phyloP scores from a whole-genome alignment of 208 protist species.

The Wallacemonas sp. region DNA sequence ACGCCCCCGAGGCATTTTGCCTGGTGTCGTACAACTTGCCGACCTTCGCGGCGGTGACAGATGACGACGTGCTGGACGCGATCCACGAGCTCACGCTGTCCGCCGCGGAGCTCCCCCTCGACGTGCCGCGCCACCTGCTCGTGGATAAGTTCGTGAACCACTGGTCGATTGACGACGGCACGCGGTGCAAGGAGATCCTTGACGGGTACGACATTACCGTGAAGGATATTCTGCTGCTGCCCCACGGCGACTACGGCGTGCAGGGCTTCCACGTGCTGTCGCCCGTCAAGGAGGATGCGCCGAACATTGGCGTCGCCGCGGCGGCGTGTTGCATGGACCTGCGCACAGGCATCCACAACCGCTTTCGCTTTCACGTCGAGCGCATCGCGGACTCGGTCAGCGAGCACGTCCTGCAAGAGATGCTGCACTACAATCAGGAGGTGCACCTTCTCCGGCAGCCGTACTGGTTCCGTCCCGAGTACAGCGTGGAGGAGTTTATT shows the following conservation, averaged over 20 bases:
- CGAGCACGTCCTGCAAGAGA: constrained; percentile 82
- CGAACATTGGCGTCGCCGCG: constrained; percentile 82
- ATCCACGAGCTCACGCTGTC: constrained; percentile 89
- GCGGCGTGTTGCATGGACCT: constrained; percentile 88
- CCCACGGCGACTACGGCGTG: constrained; percentile 82
- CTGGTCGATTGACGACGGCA: constrained; percentile 76
- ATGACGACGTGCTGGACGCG: constrained; percentile 80
- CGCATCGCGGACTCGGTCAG: constrained; percentile 85
- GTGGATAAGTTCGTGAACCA: constrained; percentile 63
- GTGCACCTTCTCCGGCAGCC: constrained; percentile 86
- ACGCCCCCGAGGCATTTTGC: constrained; percentile 86
- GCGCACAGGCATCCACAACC: constrained; percentile 89
- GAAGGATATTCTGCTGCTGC: constrained; percentile 68
- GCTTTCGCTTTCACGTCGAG: constrained; percentile 90
- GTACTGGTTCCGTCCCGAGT: constrained; percentile 88
- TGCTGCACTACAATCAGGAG: constrained; percentile 82
- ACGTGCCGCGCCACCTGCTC: constrained; percentile 51
- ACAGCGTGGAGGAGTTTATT: constrained; percentile 91
- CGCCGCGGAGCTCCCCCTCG: constrained; percentile 80
- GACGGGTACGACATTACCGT: constrained; percentile 63
- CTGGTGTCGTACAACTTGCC: constrained; percentile 75
- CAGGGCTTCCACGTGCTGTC: constrained; percentile 81
- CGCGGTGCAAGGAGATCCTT: constrained; percentile 47
- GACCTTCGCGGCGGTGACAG: constrained; percentile 52
- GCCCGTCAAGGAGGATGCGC: constrained; percentile 68